Conservation (phyloP, 2,329 filamentous ascomycete genomes). For the Alternaria gansuensis region DNA sequence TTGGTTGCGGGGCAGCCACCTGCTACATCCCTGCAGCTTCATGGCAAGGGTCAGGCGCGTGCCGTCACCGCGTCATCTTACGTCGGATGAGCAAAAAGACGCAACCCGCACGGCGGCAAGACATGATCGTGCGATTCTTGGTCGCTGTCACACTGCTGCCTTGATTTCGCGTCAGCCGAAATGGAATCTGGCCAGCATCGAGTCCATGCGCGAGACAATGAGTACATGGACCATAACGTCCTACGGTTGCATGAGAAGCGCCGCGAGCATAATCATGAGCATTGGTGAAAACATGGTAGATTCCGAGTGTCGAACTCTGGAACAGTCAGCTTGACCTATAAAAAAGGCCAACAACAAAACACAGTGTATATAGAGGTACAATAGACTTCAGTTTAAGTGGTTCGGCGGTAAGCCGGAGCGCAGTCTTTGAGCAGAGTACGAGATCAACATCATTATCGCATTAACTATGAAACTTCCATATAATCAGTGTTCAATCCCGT, state of each 20-base stretch:
- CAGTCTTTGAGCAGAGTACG: neutral
- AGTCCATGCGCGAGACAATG: neutral
- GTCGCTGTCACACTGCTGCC: neutral
- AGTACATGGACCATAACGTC: neutral
- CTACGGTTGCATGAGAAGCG: slow-evolving; percentile 9
- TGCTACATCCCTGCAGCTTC: slow-evolving; percentile 32
- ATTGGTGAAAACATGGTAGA: slow-evolving; percentile 4
- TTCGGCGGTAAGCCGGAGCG: slow-evolving; percentile 14
- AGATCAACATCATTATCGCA: slow-evolving; percentile 23
- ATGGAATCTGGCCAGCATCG: neutral
- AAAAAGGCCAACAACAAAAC: neutral
- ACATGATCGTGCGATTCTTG: neutral
- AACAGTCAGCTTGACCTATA: neutral
- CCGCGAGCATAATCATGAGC: slow-evolving; percentile 1
- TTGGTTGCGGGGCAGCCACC: slow-evolving; percentile 36
- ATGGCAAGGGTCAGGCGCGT: slow-evolving; percentile 28
- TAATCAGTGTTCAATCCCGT: slow-evolving; percentile 12
- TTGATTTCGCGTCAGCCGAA: slow-evolving; percentile 5
- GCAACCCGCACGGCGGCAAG: neutral
- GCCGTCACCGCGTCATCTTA: slow-evolving; percentile 20
- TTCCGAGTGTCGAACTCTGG: neutral
- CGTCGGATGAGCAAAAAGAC: slow-evolving; percentile 30
- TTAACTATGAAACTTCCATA: slow-evolving; percentile 19
- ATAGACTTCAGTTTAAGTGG: neutral
- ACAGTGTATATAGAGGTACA: neutral